These are phyloP conservation scores for Monilinia vaccinii-corymbosi DNA, from an alignment of 2,329 filamentous ascomycete genomes.

Conservation along the genomic window DNA sequence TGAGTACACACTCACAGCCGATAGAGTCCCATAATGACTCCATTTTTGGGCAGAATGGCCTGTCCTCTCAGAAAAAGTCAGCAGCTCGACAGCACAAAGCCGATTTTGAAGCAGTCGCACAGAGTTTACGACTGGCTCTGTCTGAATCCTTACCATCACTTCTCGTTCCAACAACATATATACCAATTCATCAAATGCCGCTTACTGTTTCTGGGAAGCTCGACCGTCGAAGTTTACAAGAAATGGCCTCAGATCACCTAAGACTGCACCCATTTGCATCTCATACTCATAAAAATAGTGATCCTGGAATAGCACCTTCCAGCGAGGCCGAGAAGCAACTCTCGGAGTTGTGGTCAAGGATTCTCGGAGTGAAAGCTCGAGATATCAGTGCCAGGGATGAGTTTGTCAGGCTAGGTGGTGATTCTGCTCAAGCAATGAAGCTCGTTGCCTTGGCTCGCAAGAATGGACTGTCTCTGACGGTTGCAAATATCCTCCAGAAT, in stretches of 20 bases:
- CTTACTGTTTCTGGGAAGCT: slow-evolving; percentile 28
- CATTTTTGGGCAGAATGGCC: background rate
- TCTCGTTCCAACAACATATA: slow-evolving; percentile 29
- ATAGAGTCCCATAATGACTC: background rate
- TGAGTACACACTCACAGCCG: background rate
- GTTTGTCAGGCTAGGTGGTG: slow-evolving; percentile 33
- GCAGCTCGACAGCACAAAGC: background rate
- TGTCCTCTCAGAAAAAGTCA: background rate
- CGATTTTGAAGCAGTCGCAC: background rate
- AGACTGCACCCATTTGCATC: background rate
- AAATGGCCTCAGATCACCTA: background rate
- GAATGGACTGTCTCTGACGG: slow-evolving; percentile 30
- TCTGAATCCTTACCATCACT: slow-evolving; percentile 17
- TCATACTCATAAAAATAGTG: background rate
- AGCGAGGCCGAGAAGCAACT: slow-evolving; percentile 8
- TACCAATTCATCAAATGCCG: slow-evolving; percentile 26
- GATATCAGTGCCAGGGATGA: slow-evolving; percentile 25
- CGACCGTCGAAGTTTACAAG: slow-evolving; percentile 30
- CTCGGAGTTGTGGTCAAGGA: slow-evolving; percentile 2
- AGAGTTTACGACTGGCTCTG: background rate
- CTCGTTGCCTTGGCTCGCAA: slow-evolving; percentile 32
- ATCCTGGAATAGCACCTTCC: background rate
- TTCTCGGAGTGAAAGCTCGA: slow-evolving; percentile 8
- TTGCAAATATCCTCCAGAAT: slow-evolving; percentile 35
- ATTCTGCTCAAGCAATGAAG: slow-evolving; percentile 32